phyloP scores from a whole-genome alignment of 345 rosid species.

The Euphorbia peplus region DNA sequence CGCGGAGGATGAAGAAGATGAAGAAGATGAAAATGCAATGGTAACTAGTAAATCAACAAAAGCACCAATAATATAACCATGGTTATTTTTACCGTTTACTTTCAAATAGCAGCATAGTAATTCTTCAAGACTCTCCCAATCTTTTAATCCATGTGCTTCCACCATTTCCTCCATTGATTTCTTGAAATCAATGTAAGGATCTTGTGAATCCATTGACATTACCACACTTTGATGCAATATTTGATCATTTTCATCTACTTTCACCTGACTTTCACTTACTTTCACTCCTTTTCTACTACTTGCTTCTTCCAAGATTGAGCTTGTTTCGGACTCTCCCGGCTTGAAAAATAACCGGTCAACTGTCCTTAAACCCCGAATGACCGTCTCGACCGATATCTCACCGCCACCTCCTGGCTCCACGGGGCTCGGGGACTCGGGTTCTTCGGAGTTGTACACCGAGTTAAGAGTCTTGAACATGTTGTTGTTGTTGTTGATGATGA shows the following conservation, averaged over 20 bases:
- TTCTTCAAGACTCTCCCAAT: slow-evolving; percentile 35
- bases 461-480: slow-evolving; percentile 37
- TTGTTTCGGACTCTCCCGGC: slow-evolving; percentile 25
- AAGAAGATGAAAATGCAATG: neutral
- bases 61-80: slow-evolving; percentile 32
- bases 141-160: slow-evolving; percentile 26
- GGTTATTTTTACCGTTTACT: slow-evolving; percentile 32
- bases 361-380: slow-evolving; percentile 28
- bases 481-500: neutral
- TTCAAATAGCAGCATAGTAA: slow-evolving; percentile 29
- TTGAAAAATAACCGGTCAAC: slow-evolving; percentile 32
- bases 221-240: slow-evolving; percentile 7
- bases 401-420: slow-evolving; percentile 26
- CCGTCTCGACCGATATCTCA: slow-evolving; percentile 20
- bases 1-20: neutral
- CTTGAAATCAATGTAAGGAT: slow-evolving; percentile 32
- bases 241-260: too few relatives aligned
- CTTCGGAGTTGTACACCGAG: slow-evolving; percentile 27
- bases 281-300: neutral
- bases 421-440: too few relatives aligned
- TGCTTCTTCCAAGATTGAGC: slow-evolving; percentile 26
- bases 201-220: slow-evolving; percentile 26
- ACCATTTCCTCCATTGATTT: slow-evolving; percentile 41
- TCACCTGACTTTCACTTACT: neutral
- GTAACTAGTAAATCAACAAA: slow-evolving; percentile 29